phyloP scores from a whole-genome alignment of 441 rosid genomes.

The Mallotus japonicus region DNA sequence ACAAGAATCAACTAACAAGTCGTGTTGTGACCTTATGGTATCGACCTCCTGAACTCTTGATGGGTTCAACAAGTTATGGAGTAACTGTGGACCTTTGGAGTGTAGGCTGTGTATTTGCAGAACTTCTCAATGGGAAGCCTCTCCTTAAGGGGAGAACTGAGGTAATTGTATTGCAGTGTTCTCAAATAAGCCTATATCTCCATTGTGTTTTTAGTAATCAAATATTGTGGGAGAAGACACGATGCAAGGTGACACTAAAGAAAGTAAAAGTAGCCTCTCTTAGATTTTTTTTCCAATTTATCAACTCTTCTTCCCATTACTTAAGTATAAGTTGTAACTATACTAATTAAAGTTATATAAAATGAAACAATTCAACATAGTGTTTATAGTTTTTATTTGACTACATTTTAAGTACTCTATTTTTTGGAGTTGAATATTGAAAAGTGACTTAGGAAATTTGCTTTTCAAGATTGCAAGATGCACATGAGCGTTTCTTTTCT shows the following conservation, averaged over 20 bases:
- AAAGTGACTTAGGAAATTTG: background rate
- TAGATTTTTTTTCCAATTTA: background rate
- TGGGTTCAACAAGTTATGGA: slow-evolving; percentile 85
- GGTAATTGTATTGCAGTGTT: slow-evolving; percentile 34
- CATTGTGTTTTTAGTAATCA: background rate
- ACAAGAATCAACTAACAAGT: slow-evolving; percentile 64
- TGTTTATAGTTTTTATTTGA: background rate
- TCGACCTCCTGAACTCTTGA: slow-evolving; percentile 90
- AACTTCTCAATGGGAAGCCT: slow-evolving; percentile 68
- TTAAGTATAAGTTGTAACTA: background rate
- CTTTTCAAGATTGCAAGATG: background rate
- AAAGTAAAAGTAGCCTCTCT: background rate
- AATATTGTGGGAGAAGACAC: background rate
- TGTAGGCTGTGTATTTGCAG: slow-evolving; percentile 86
- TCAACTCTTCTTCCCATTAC: background rate
- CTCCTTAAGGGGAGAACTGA: slow-evolving; percentile 88
- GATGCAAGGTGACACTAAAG: too few relatives aligned
- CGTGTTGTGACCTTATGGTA: slow-evolving; percentile 94
- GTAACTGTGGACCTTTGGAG: slow-evolving; percentile 88
- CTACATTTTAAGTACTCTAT: background rate
- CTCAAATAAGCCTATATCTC: background rate
- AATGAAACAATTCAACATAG: background rate
- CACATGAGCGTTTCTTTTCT: background rate
- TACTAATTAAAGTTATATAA: background rate
- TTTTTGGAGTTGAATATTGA: background rate